phyloP scores from a whole-genome alignment of 768 basidiomycete species.

The Phylloporus sp. region DNA sequence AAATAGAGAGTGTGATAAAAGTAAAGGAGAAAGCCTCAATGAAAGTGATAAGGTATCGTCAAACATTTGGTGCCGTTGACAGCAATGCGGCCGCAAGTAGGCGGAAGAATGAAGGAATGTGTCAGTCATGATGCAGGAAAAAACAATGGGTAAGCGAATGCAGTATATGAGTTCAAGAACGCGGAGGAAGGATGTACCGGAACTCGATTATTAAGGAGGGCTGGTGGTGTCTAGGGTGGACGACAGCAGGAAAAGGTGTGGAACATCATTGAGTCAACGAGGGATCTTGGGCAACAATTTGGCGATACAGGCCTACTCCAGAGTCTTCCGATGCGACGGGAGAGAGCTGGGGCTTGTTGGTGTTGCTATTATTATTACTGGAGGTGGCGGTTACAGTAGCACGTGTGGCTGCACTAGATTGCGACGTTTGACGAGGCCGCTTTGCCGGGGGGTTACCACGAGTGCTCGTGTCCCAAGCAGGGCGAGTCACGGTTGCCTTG shows the following conservation, averaged over 20 bases:
- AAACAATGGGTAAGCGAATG: conserved; percentile 28
- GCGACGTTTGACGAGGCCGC: conserved; percentile 68
- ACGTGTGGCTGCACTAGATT: conserved; percentile 59
- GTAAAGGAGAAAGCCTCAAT: conserved; percentile 17
- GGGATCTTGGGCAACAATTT: conserved; percentile 74
- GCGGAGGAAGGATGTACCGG: conserved; percentile 16
- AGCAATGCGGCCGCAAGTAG: conserved; percentile 18
- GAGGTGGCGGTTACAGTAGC: conserved; percentile 31
- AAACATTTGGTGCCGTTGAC: conserved; percentile 27
- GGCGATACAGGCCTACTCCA: conserved; percentile 79
- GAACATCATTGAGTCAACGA: conserved; percentile 46
- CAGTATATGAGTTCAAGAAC: conserved; percentile 24
- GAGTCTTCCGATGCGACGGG: conserved; percentile 74
- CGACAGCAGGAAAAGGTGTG: conserved; percentile 5
- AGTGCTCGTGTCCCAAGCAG: conserved; percentile 70
- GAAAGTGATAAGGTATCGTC: conserved; percentile 36
- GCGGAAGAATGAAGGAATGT: conserved; percentile 26
- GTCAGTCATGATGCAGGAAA: conserved; percentile 28
- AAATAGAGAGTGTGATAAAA: conserved; percentile 38
- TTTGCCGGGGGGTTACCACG: conserved; percentile 42
- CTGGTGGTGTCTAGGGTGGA: conserved; percentile 17
- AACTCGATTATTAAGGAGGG: conserved; percentile 20
- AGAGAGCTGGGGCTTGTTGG: conserved; percentile 45
- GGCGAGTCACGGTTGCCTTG: conserved; percentile 70
- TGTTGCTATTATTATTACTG: conserved; percentile 16